Percentiles rank a stretch among this genome's conserved stretches.
These are phyloP conservation scores for Kregervanrija pseudodelftensis DNA, from an alignment of 805 yeast genomes.

Conservation along the genomic window DNA sequence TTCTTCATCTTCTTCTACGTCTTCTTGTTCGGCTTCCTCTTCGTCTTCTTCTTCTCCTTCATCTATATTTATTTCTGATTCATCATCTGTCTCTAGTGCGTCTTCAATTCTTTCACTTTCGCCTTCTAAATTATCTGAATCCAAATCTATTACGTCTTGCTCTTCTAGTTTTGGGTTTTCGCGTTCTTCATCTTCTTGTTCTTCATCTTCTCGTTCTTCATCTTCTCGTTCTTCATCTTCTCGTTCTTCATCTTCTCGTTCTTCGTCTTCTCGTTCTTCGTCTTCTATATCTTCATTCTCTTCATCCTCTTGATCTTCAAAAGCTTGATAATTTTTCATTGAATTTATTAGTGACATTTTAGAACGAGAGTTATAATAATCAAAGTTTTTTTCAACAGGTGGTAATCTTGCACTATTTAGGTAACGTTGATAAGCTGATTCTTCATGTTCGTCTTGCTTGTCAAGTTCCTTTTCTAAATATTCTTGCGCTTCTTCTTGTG, in stretches of 20 bases:
- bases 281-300: too few species aligned
- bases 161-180: slow-evolving; percentile 1
- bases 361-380: too few species aligned
- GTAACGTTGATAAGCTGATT: not conserved
- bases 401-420: too few species aligned
- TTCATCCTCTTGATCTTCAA: not conserved
- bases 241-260: slow-evolving; percentile 4
- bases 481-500: too few species aligned
- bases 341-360: too few species aligned
- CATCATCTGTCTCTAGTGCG: slow-evolving; percentile 7
- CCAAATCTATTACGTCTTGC: slow-evolving; percentile 1
- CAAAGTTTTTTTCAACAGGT: too few species aligned
- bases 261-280: slow-evolving; percentile 2
- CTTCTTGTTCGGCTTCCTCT: not conserved
- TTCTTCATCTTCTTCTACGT: slow-evolving; percentile 1
- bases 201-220: slow-evolving; percentile 4
- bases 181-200: slow-evolving; percentile 1
- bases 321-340: too few species aligned
- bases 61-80: slow-evolving; percentile 1
- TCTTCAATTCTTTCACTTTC: slow-evolving; percentile 4
- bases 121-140: slow-evolving; percentile 5
- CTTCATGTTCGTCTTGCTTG: slow-evolving; percentile 1
- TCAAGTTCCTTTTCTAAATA: not conserved
- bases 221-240: slow-evolving; percentile 7
- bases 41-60: slow-evolving; percentile 6